Percentiles rank a stretch among this genome's conserved stretches.
Conservation (phyloP, 2,329 filamentous ascomycete genomes). For the Claviceps paspali region DNA sequence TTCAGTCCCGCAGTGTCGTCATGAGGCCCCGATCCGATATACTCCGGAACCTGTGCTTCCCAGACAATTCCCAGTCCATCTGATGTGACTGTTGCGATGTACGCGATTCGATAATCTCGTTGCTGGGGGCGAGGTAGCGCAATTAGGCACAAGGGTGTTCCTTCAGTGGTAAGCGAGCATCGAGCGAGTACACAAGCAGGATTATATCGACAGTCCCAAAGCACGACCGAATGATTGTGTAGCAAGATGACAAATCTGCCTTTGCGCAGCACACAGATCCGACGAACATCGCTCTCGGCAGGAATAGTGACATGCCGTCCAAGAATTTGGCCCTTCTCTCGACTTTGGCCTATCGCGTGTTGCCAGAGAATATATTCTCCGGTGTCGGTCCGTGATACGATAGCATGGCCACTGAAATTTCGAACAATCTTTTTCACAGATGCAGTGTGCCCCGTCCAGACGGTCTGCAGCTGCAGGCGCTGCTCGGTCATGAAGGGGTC, state of each 20-base stretch:
- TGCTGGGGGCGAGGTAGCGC: constrained; percentile 50
- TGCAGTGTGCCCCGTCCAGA: constrained; percentile 74
- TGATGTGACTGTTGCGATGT: constrained; percentile 72
- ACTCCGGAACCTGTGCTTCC: constrained; percentile 51
- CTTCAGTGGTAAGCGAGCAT: constrained; percentile 39
- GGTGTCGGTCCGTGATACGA: constrained; percentile 65
- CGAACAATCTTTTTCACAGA: constrained; percentile 75
- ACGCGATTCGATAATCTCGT: constrained; percentile 40
- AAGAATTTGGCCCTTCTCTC: constrained; percentile 32
- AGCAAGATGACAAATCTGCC: constrained; percentile 72
- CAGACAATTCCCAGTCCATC: constrained; percentile 68
- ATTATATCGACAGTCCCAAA: constrained; percentile 62
- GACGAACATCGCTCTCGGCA: constrained; percentile 57
- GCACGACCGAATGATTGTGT: constrained; percentile 50
- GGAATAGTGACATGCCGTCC: constrained; percentile 53
- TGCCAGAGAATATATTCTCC: constrained; percentile 77
- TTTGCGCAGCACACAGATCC: constrained; percentile 62
- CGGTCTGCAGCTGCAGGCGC: constrained; percentile 45
- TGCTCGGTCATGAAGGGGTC: constrained; percentile 49
- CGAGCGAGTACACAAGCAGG: constrained; percentile 39
- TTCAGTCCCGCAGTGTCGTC: constrained; percentile 24
- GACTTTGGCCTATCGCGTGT: constrained; percentile 25
- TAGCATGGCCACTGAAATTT: constrained; percentile 63
- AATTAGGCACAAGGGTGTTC: constrained; percentile 67
- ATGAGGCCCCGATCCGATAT: constrained; percentile 15